Percentiles rank a stretch among this genome's conserved stretches.
phyloP scores from a whole-genome alignment of 176 grass and related monocot species.

The Triticum monococcum region DNA sequence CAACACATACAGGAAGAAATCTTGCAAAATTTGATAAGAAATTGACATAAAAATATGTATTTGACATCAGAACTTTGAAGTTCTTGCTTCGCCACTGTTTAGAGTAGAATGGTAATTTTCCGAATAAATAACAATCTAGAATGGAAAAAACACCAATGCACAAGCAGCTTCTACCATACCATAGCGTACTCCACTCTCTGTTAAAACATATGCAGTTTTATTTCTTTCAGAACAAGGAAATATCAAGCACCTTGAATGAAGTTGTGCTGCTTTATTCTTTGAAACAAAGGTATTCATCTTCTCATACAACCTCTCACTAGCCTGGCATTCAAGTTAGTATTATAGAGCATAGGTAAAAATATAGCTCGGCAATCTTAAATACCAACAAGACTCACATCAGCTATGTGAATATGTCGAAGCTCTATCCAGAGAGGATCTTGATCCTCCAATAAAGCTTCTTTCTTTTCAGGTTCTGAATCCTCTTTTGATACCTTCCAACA shows the following conservation, averaged over 20 bases:
- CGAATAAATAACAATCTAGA: neutral
- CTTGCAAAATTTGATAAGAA: no score
- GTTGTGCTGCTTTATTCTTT: constrained; percentile 98
- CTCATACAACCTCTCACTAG: constrained; percentile 89
- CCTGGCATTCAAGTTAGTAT: constrained; percentile 52
- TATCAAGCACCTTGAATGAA: constrained; percentile 66
- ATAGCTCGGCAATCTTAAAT: neutral
- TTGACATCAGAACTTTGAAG: no score
- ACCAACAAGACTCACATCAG: constrained; percentile 67
- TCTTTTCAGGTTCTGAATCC: constrained; percentile 67
- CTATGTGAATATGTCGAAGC: constrained; percentile 95
- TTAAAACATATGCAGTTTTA: constrained; percentile 10
- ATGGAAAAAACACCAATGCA: neutral
- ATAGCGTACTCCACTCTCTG: neutral
- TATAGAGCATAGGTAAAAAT: constrained; percentile 24
- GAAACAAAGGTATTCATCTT: constrained; percentile 82
- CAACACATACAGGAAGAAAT: no score
- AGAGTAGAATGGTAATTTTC: no score
- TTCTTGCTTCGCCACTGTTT: no score
- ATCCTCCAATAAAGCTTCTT: constrained; percentile 86
- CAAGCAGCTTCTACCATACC: neutral
- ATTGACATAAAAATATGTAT: no score
- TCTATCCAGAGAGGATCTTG: constrained; percentile 94
- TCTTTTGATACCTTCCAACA: constrained; percentile 67
- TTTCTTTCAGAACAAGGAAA: constrained; percentile 19